Conservation (phyloP, 305 asterid genomes). For the Nicotiana rustica region DNA sequence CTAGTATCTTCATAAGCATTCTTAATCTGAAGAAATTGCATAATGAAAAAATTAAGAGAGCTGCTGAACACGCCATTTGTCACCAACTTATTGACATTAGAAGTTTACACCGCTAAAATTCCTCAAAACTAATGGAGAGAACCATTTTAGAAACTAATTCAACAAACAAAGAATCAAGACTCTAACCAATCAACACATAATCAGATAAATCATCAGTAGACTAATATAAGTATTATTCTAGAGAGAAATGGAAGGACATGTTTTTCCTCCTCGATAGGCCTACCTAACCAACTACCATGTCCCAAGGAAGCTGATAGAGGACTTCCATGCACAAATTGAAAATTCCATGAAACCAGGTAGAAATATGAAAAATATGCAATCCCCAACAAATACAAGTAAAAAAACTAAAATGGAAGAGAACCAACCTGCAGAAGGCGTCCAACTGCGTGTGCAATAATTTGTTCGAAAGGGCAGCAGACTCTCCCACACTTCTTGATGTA, state of each 20-base stretch:
- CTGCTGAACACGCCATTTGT: background rate
- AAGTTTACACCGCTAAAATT: constrained; percentile 8
- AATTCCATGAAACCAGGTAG: constrained; percentile 22
- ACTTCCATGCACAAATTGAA: constrained; percentile 9
- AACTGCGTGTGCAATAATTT: constrained; percentile 90
- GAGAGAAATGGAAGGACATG: background rate
- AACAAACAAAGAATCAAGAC: constrained; percentile 26
- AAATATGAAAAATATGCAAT: constrained; percentile 3
- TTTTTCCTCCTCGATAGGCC: constrained; percentile 18
- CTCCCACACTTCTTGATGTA: constrained; percentile 69
- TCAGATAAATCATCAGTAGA: constrained; percentile 2
- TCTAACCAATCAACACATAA: constrained; percentile 20
- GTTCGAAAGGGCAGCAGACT: constrained; percentile 63
- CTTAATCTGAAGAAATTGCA: constrained; percentile 12
- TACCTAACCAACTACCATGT: constrained; percentile 23
- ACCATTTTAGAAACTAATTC: constrained; percentile 20
- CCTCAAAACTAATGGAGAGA: constrained; percentile 21
- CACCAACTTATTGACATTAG: constrained; percentile 12
- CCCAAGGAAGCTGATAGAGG: constrained; percentile 26
- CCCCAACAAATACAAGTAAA: constrained; percentile 5
- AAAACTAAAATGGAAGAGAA: constrained; percentile 29
- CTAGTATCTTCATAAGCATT: constrained; percentile 10
- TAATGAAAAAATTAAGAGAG: constrained; percentile 4
- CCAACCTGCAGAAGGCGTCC: constrained; percentile 91
- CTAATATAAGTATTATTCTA: background rate